These are phyloP conservation scores for Lagenaria siceraria DNA, from an alignment of 306 rosid genomes.

Conservation along the genomic window DNA sequence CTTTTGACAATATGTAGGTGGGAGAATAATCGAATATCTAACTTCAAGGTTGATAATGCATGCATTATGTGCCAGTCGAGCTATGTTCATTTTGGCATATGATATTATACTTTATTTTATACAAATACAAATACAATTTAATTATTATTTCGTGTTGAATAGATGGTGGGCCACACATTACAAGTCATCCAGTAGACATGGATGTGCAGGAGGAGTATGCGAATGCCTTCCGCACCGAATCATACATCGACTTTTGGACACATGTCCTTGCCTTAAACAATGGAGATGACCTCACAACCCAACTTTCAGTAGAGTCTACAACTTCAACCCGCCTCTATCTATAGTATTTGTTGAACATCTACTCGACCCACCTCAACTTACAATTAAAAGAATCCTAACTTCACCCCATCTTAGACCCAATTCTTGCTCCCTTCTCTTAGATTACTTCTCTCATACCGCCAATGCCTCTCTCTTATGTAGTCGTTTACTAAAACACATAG, in stretches of 20 bases:
- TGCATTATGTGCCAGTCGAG: too few relatives aligned
- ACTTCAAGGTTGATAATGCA: too few relatives aligned
- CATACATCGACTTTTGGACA: conserved; percentile 71
- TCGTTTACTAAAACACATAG: conserved; percentile 35
- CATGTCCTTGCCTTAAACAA: conserved; percentile 34
- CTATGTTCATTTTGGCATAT: background rate
- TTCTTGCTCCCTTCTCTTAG: conserved; percentile 19
- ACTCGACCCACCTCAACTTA: conserved; percentile 57
- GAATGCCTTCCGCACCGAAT: conserved; percentile 68
- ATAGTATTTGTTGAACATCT: conserved; percentile 63
- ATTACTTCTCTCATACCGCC: conserved; percentile 55
- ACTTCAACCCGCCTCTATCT: conserved; percentile 58
- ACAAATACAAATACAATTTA: background rate
- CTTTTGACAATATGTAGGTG: background rate
- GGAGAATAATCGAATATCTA: too few relatives aligned
- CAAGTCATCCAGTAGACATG: conserved; percentile 7
- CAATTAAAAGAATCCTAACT: conserved; percentile 16
- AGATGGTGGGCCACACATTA: conserved; percentile 7
- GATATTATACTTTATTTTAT: background rate
- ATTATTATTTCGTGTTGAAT: background rate
- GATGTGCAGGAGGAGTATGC: conserved; percentile 70
- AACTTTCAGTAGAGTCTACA: conserved; percentile 27
- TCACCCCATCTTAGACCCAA: conserved; percentile 18
- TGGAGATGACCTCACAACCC: background rate
- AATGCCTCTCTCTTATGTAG: conserved; percentile 50